phyloP scores from a whole-genome alignment of 139 green algal species.

The Pleodorina starrii region DNA sequence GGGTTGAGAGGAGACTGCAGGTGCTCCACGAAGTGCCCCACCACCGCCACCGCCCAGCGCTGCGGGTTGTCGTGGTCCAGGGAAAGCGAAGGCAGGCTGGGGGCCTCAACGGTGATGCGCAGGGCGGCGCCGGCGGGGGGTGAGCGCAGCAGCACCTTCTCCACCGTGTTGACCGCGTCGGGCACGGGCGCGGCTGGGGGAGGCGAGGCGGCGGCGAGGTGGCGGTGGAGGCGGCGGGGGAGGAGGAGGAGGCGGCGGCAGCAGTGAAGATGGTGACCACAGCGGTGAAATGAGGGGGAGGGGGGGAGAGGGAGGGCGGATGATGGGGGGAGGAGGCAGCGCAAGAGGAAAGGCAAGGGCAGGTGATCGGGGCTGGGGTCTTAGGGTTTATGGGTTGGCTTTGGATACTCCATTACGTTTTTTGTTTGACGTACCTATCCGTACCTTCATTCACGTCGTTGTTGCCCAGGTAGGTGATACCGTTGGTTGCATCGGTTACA shows the following conservation, averaged over 20 bases:
- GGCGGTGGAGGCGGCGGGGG: no score
- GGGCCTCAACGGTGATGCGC: not conserved
- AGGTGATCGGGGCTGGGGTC: no score
- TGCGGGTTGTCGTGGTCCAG: constrained; percentile 64
- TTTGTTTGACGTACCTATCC: no score
- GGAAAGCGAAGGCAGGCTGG: constrained; percentile 59
- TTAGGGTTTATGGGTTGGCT: no score
- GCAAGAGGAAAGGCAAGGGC: not conserved
- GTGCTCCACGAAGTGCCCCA: constrained; percentile 67
- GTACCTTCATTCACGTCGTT: not conserved
- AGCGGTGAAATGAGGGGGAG: no score
- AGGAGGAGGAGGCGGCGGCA: no score
- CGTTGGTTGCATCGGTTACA: not conserved
- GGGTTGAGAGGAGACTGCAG: constrained; percentile 68
- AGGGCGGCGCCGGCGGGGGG: not conserved
- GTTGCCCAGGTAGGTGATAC: not conserved
- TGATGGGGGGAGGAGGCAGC: constrained; percentile 7
- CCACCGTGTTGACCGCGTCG: constrained; percentile 24
- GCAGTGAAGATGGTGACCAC: no score
- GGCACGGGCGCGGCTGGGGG: not conserved
- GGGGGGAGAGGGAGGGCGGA: no score
- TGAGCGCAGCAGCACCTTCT: not conserved
- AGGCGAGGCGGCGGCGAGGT: no score
- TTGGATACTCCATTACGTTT: no score
- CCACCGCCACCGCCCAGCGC: constrained; percentile 79